A percentile compares a stretch with the other conserved stretches of the same genome.
Conservation (phyloP, 257 asterid genomes). For the Jacaranda mimosifolia region DNA sequence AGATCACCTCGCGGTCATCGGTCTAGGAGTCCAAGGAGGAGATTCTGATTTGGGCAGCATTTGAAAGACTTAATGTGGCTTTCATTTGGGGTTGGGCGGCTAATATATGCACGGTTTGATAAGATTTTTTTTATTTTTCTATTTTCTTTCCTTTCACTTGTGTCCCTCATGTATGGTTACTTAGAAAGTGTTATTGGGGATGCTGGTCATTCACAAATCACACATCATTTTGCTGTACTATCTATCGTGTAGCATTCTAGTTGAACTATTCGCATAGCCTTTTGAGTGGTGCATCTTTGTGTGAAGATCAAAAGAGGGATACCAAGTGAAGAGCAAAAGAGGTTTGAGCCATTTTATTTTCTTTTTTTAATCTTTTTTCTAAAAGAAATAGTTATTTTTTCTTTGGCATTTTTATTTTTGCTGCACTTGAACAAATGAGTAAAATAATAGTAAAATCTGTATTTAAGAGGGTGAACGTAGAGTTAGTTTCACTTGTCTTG, state of each 20-base stretch:
- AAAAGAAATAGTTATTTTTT: too few species aligned
- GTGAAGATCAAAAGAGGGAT: neutral
- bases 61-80: neutral
- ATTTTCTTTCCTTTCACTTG: neutral
- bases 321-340: neutral
- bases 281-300: neutral
- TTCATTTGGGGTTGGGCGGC: conserved; percentile 24
- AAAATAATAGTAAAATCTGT: too few species aligned
- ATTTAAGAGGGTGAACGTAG: too few species aligned
- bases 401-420: too few species aligned
- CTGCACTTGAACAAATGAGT: too few species aligned
- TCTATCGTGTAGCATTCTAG: neutral
- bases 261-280: neutral
- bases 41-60: conserved; percentile 45
- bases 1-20: conserved; percentile 78
- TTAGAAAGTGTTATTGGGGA: neutral
- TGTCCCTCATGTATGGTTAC: neutral
- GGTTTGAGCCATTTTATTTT: too few species aligned
- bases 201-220: neutral
- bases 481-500: too few species aligned
- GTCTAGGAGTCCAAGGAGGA: conserved; percentile 78
- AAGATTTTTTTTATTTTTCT: neutral
- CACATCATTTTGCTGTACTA: neutral
- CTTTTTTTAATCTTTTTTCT: too few species aligned
- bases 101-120: conserved; percentile 15